Conservation (phyloP, 2,329 filamentous ascomycete species). For the Diaporthe humulicola region DNA sequence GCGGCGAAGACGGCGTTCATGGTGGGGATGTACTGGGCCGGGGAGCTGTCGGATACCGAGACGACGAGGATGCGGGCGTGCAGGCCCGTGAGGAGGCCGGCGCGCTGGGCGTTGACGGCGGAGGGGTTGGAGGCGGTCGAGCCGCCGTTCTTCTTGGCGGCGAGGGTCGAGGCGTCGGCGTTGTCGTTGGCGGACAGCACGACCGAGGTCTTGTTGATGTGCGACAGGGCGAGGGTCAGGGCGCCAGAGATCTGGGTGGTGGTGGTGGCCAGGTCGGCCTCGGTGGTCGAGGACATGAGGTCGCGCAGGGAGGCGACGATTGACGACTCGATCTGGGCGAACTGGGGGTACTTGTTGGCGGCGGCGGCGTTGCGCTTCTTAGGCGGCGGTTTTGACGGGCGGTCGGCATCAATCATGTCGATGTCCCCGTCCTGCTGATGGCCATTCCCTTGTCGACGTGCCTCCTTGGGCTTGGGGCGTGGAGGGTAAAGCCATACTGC, state of each 20-base stretch:
- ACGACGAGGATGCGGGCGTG: constrained; percentile 89
- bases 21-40: constrained; percentile 95
- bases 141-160: constrained; percentile 42
- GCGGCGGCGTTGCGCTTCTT: constrained; percentile 51
- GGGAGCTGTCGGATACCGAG: constrained; percentile 86
- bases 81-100: constrained; percentile 61
- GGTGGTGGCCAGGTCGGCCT: constrained; percentile 75
- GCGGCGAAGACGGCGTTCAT: constrained; percentile 99
- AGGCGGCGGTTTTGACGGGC: constrained; percentile 41
- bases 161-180: constrained; percentile 47
- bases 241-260: constrained; percentile 93
- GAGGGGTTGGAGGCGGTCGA: constrained; percentile 50
- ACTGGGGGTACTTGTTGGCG: constrained; percentile 94
- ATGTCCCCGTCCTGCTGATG: constrained; percentile 58
- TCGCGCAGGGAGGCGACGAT: constrained; percentile 80
- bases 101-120: constrained; percentile 48
- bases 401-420: constrained; percentile 63
- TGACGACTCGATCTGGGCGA: constrained; percentile 86
- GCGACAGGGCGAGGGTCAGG: constrained; percentile 87
- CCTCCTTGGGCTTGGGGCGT: constrained; percentile 47
- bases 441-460: not conserved
- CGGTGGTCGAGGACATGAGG: constrained; percentile 79
- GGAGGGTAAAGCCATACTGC: constrained; percentile 91
- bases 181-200: constrained; percentile 71
- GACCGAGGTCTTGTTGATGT: constrained; percentile 87